Base-by-base conservation (phyloP, 495 filamentous ascomycete genomes). In the Massariosphaeria phaeospora region DNA sequence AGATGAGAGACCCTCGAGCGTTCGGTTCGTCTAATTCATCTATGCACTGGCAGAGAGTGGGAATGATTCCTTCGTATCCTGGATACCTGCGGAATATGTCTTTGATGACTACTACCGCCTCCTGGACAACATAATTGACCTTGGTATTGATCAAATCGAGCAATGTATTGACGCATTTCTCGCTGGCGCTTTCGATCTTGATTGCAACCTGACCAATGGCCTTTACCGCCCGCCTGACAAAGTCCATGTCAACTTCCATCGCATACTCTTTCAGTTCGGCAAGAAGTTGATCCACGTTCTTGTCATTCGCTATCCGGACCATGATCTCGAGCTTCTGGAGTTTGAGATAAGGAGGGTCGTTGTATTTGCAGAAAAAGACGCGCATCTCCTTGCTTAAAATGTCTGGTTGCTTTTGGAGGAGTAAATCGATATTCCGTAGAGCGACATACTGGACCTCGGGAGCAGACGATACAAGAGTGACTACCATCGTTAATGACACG, bases 311-410 rank as follows among this genome's bases (percentile, higher is more conserved):
- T 82, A 98, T 97, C 70, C 94, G 84, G 13, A 98, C 91, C 93
- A 98, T 97, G 52, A 97, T 97, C 65, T 98, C 93, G 39, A 98
- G 82, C 57, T 98, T 98, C 69, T 96, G 84, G 26, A 98, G 81
- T 67, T 98, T 98, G 70, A 98, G 85, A 65, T 98, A 98, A 13
- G 88, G 89, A 1, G 93, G 93, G 66, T 98, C 93, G 68, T 98
- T 96, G 74, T 98, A 98, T 74, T 98, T 98, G 84, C 93, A 98
- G 74, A 97, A 98, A 75, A 98, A 98, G 1, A 98, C 93, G 41
- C 93, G 83, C 45, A 98, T 83, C 70, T 98, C 93, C 68, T 97
- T 97, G 73, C 87, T 93, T 1, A 98, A 76, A 43, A 98, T 96
- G 65, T 95, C 91, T 1, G 93, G 91, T 61, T 95, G 88, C 59